phyloP scores from a whole-genome alignment of 805 yeast species.

The Geotrichum ghanense region DNA sequence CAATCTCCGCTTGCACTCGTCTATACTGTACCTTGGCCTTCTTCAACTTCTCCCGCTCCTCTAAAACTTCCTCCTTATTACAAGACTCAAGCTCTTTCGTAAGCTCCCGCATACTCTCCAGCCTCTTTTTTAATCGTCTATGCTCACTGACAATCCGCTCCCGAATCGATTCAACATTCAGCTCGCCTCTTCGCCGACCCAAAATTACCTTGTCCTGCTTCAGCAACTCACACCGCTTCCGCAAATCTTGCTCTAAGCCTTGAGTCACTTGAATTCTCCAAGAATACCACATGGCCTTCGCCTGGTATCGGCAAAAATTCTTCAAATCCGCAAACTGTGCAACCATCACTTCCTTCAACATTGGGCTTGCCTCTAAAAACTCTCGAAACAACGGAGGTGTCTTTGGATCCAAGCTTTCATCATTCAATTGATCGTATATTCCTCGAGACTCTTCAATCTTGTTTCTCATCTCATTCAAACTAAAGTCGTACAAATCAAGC shows the following conservation, averaged over 20 bases:
- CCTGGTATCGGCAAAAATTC: conserved; percentile 39
- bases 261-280: conserved; percentile 46
- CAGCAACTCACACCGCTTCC: conserved; percentile 13
- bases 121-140: conserved; percentile 10
- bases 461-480: conserved; percentile 41
- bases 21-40: background rate
- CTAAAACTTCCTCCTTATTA: conserved; percentile 12
- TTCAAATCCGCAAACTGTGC: conserved; percentile 40
- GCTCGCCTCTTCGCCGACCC: background rate
- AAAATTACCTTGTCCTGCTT: conserved; percentile 12
- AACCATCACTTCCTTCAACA: conserved; percentile 32
- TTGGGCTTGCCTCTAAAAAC: conserved; percentile 31
- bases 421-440: conserved; percentile 36
- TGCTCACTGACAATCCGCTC: conserved; percentile 11
- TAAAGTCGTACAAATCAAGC: conserved; percentile 40
- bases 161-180: conserved; percentile 4
- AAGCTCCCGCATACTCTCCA: conserved; percentile 12
- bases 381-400: conserved; percentile 41
- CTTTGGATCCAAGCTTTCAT: conserved; percentile 31
- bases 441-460: conserved; percentile 39
- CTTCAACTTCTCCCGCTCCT: background rate
- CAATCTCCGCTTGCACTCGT: background rate
- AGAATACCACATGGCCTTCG: conserved; percentile 47
- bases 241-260: conserved; percentile 30
- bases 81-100: conserved; percentile 9